Conservation (phyloP, 306 rosid genomes). For the Vachellia collinsii region DNA sequence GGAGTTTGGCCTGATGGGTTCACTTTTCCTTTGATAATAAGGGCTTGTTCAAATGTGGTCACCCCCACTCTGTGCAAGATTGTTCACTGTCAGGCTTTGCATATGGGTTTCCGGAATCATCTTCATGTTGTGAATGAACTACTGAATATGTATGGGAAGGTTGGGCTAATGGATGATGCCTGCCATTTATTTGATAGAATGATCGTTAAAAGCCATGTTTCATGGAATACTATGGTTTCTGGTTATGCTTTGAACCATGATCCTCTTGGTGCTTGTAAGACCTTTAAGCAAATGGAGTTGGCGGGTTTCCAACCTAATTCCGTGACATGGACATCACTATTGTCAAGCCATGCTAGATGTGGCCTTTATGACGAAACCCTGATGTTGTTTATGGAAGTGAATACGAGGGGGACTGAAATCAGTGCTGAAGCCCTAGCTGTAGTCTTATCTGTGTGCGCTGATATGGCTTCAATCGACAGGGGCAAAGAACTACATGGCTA, state of each 20-base stretch:
- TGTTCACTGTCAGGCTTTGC: conserved; percentile 62
- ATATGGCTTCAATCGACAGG: conserved; percentile 50
- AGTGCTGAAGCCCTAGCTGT: conserved; percentile 81
- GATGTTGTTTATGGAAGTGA: conserved; percentile 61
- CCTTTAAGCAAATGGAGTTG: conserved; percentile 65
- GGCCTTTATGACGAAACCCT: conserved; percentile 59
- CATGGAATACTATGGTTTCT: conserved; percentile 80
- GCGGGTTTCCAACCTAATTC: conserved; percentile 66
- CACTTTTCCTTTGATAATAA: conserved; percentile 68
- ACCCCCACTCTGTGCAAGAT: conserved; percentile 40
- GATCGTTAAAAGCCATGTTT: conserved; percentile 55
- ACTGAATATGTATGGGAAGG: conserved; percentile 69
- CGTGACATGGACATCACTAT: conserved; percentile 80
- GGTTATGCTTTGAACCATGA: conserved; percentile 70
- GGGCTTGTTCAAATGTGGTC: conserved; percentile 53
- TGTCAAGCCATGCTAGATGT: conserved; percentile 79
- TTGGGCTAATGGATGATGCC: conserved; percentile 61
- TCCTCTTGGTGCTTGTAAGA: conserved; percentile 59
- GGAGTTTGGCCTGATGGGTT: conserved; percentile 78
- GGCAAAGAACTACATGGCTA: conserved; percentile 67
- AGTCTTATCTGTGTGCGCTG: conserved; percentile 75
- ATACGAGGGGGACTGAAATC: conserved; percentile 48
- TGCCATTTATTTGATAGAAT: conserved; percentile 62
- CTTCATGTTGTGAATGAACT: conserved; percentile 69
- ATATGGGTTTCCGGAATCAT: conserved; percentile 67